These are phyloP conservation scores for Dactylella cylindrospora DNA, from an alignment of 2,329 filamentous ascomycete species.

Conservation along the genomic window DNA sequence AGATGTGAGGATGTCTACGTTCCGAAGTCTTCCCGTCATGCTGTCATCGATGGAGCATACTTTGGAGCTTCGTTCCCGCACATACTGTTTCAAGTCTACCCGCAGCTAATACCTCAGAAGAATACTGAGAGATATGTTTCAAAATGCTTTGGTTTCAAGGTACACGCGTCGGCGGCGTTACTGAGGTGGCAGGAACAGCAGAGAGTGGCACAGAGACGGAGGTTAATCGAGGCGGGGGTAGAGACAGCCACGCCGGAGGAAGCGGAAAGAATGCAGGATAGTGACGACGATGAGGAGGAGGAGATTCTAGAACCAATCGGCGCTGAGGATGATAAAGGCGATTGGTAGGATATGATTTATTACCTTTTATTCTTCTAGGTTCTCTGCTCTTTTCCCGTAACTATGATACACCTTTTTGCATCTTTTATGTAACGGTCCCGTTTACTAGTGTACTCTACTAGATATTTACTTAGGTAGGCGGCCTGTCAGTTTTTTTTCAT, in stretches of 20 bases:
- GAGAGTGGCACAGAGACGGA: slow-evolving; percentile 76
- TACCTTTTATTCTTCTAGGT: slow-evolving; percentile 4
- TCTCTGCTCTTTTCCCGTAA: slow-evolving; percentile 2
- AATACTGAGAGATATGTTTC: slow-evolving; percentile 83
- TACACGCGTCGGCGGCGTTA: slow-evolving; percentile 84
- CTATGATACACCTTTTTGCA: slow-evolving; percentile 5
- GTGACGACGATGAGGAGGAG: slow-evolving; percentile 66
- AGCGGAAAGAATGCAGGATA: slow-evolving; percentile 59
- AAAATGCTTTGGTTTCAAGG: slow-evolving; percentile 89
- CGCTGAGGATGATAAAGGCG: slow-evolving; percentile 51
- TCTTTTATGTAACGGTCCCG: slow-evolving; percentile 36
- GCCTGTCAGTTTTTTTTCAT: no score
- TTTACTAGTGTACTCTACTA: no score
- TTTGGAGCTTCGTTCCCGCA: slow-evolving; percentile 98
- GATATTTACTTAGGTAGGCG: no score
- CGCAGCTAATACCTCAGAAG: slow-evolving; percentile 82
- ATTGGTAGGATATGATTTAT: slow-evolving; percentile 42
- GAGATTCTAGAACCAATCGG: slow-evolving; percentile 54
- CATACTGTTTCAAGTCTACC: slow-evolving; percentile 98
- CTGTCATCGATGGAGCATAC: slow-evolving; percentile 93
- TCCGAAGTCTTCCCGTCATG: slow-evolving; percentile 94
- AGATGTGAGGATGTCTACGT: slow-evolving; percentile 99
- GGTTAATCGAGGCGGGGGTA: slow-evolving; percentile 68
- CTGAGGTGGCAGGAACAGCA: slow-evolving; percentile 86
- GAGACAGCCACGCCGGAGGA: slow-evolving; percentile 79